Evolutionary conservation across 2,329 filamentous ascomycete species (phyloP).

Genomic region (Fusarium tuaranense): DNA sequence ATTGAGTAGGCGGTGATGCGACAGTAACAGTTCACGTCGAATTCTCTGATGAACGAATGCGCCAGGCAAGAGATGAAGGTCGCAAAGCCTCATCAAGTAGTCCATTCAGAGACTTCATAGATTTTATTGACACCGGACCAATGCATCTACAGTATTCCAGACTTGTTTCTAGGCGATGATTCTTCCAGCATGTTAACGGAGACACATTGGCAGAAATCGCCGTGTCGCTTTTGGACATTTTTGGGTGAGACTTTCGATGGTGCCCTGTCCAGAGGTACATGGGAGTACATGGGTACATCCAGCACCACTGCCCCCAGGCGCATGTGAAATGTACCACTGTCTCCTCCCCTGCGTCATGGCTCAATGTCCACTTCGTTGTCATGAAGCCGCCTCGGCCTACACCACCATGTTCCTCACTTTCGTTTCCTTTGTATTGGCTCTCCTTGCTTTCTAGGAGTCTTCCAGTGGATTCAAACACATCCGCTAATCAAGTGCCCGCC

Average conservation of each 20-base stretch:
- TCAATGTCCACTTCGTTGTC: too few relatives aligned
- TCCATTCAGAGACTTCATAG: rapidly evolving
- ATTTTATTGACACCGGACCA: neutral
- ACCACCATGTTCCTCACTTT: neutral
- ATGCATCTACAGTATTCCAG: neutral
- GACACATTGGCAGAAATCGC: neutral
- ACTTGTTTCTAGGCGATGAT: neutral
- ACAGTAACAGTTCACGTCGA: neutral
- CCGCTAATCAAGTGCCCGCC: neutral
- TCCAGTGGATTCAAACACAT: neutral
- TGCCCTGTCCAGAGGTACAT: neutral
- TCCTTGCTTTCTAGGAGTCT: neutral
- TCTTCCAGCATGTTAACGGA: neutral
- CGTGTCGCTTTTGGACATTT: neutral
- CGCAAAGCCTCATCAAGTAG: neutral
- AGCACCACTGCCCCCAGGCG: neutral
- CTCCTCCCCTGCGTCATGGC: neutral
- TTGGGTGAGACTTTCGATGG: neutral
- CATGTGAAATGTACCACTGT: neutral
- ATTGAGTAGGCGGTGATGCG: neutral
- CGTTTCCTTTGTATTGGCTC: neutral
- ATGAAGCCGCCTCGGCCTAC: too few relatives aligned
- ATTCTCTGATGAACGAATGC: neutral
- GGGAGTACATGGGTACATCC: neutral
- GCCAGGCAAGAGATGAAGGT: neutral